These are phyloP conservation scores for Atalantia buxifolia DNA, from an alignment of 345 rosid species.

Conservation along the genomic window DNA sequence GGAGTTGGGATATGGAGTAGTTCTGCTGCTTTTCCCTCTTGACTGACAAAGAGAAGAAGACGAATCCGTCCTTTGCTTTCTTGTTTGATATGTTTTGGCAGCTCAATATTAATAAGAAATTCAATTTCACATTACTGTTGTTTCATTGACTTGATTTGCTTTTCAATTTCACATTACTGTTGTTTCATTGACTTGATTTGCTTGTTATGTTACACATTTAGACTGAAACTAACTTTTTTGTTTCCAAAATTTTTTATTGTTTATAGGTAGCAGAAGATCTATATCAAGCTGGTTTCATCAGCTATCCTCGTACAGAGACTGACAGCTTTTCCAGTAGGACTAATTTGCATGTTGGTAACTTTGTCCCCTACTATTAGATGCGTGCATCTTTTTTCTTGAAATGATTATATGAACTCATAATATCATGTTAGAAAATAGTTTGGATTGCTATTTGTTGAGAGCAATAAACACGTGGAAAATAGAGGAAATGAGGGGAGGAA, in stretches of 20 bases:
- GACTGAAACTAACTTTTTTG: slow-evolving; percentile 1
- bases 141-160: no score
- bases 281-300: slow-evolving; percentile 92
- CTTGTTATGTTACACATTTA: background rate
- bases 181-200: background rate
- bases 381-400: background rate
- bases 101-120: background rate
- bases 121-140: no score
- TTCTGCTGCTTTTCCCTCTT: background rate
- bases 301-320: slow-evolving; percentile 99
- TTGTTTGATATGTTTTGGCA: background rate
- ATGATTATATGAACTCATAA: background rate
- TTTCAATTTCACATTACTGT: background rate
- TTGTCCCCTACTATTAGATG: slow-evolving; percentile 16
- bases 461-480: background rate
- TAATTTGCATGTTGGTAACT: slow-evolving; percentile 81
- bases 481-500: background rate
- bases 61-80: background rate
- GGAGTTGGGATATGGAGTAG: background rate
- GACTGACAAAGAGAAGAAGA: background rate
- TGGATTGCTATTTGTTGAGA: background rate
- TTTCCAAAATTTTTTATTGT: slow-evolving; percentile 15
- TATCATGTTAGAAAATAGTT: background rate
- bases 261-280: slow-evolving; percentile 94
- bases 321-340: slow-evolving; percentile 84